Evolutionary conservation across 2,329 filamentous ascomycete species (phyloP).

Genomic region (Colletotrichum tropicicola): DNA sequence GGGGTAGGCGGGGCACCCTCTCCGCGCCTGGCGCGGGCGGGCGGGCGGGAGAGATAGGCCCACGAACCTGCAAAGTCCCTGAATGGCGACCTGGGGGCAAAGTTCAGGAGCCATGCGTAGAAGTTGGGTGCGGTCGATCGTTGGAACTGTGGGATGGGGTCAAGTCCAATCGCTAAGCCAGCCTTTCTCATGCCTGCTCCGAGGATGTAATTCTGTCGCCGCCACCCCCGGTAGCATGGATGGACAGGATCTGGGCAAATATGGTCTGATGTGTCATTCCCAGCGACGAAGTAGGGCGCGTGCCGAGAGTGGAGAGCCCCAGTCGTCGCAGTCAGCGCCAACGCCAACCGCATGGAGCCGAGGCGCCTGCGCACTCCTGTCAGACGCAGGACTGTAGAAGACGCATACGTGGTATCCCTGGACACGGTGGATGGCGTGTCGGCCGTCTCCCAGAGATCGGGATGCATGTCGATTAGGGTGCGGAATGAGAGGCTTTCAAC

Average conservation of each 20-base stretch:
- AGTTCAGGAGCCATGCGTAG: too few species aligned
- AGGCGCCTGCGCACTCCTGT: not conserved
- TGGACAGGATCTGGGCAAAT: not conserved
- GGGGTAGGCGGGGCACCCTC: not conserved
- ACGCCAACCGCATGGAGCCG: not conserved
- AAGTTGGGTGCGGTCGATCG: too few species aligned
- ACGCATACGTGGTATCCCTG: not conserved
- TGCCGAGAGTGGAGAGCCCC: not conserved
- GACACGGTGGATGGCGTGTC: not conserved
- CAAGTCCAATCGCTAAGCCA: too few species aligned
- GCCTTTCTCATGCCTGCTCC: not conserved
- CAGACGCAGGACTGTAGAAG: conserved; percentile 5
- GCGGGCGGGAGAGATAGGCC: too few species aligned
- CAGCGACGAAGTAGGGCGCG: not conserved
- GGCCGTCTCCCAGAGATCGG: not conserved
- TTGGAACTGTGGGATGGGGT: too few species aligned
- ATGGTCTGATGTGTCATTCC: not conserved
- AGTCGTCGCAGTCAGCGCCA: not conserved
- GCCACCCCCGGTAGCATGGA: not conserved
- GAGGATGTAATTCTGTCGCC: not conserved
- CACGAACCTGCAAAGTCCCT: too few species aligned
- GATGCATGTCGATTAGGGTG: conserved; percentile 1
- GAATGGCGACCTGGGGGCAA: too few species aligned
- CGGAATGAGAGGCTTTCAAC: conserved; percentile 43
- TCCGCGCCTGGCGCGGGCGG: not conserved